Base-by-base conservation (phyloP, 805 yeast species). In the Geotrichum ghanense region DNA sequence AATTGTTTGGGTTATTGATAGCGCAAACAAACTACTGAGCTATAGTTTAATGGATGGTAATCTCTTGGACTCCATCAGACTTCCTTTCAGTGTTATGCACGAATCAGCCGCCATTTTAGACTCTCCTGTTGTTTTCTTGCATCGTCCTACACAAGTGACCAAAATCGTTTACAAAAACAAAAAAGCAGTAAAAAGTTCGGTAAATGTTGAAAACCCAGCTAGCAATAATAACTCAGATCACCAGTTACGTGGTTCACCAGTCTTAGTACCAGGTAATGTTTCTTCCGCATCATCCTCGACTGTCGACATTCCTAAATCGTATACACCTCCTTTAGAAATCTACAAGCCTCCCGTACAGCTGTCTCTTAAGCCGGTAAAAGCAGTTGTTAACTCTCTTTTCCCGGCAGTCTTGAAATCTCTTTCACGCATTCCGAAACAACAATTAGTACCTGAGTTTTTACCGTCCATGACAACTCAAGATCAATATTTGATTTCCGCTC, bases 61-160 rank as follows among this genome's bases (percentile, higher is more conserved):
- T 5, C 25, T 39, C 4, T 10, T 39, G 19, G 42, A 39, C 19
- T 6, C 23, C 16, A 22, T 39, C n/a, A 39, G n/a, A 4, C 42
- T 39, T 20, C 42, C 42, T n/a, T 39, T 39, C 22, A n/a, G 21
- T 31, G 37, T 31, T 10, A 10, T 31, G 4, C 37, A 31, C 5
- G 37, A 39, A n/a, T 39, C 42, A 9, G 25, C 5, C 5, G 42
- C 42, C 22, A 39, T 39, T 31, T 19, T 31, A 39, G 25, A 20
- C 6, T 39, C 42, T 12, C 42, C 23, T 12, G 25, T 39, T n/a
- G 23, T 20, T 7, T 39, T 20, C 21, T 9, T 39, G 4, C 25
- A 21, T 12, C 19, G 42, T 7, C 23, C 25, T 9, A n/a, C 42
- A 12, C 23, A 39, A 39, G 42, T 39, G 5, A 22, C 25, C 10